These are phyloP conservation scores for Thalia dealbata DNA, from an alignment of 176 grass and related monocot genomes.

Conservation along the genomic window DNA sequence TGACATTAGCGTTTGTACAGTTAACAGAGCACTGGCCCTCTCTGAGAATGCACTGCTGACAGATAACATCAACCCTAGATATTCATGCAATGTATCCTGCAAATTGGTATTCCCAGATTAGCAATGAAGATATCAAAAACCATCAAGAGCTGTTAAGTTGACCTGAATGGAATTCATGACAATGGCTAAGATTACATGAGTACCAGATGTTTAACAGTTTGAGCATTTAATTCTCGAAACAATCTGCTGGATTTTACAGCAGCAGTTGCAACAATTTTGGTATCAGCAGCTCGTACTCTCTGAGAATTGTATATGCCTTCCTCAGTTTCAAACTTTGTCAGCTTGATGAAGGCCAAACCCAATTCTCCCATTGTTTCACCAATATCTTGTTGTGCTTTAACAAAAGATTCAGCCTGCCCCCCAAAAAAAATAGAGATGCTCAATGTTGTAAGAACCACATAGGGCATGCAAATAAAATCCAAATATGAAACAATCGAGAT, in stretches of 20 bases:
- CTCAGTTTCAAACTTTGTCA: constrained; percentile 87
- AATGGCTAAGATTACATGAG: background rate
- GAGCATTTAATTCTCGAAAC: constrained; percentile 88
- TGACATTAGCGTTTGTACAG: constrained; percentile 90
- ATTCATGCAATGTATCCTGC: constrained; percentile 87
- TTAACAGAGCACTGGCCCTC: constrained; percentile 76
- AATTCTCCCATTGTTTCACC: constrained; percentile 96
- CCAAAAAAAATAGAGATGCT: background rate
- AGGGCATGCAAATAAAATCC: background rate
- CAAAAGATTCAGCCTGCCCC: constrained; percentile 78
- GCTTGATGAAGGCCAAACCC: constrained; percentile 86
- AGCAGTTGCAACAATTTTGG: constrained; percentile 73
- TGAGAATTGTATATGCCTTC: constrained; percentile 69
- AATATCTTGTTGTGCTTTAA: constrained; percentile 95
- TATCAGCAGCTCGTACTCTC: constrained; percentile 69
- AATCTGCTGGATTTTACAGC: constrained; percentile 91
- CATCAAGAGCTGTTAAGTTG: background rate
- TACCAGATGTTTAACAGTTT: constrained; percentile 98
- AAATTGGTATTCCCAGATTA: constrained; percentile 8
- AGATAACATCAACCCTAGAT: constrained; percentile 83
- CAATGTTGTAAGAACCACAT: background rate
- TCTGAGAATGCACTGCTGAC: constrained; percentile 89
- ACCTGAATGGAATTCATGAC: background rate
- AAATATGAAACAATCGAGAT: background rate
- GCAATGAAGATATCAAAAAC: background rate